Percentiles rank a stretch among this genome's conserved stretches.
Conservation (phyloP, 495 filamentous ascomycete genomes). For the Cercophora sp. region DNA sequence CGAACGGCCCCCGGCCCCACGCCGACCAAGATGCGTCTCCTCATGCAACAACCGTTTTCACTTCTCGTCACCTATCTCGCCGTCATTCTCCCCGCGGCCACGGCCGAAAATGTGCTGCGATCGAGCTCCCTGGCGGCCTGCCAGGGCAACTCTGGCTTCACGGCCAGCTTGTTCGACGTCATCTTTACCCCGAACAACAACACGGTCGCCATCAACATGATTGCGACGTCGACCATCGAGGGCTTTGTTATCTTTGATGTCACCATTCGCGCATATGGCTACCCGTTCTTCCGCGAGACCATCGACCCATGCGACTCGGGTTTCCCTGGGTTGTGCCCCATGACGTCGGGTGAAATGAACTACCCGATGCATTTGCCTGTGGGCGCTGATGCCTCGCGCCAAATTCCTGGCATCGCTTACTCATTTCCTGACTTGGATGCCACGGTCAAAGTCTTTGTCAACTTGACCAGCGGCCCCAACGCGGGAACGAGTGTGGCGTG, state of each 20-base stretch:
- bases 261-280: constrained; percentile 78
- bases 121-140: constrained; percentile 63
- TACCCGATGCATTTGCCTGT: constrained; percentile 68
- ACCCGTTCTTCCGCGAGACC: constrained; percentile 55
- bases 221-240: constrained; percentile 77
- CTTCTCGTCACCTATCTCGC: neutral
- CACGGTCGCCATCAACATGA: constrained; percentile 68
- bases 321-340: constrained; percentile 83
- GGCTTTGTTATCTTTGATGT: constrained; percentile 80
- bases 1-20: neutral
- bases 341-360: constrained; percentile 75
- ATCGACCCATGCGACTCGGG: constrained; percentile 72
- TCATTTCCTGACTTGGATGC: constrained; percentile 91
- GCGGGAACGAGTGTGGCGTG: constrained; percentile 68
- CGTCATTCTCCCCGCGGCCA: constrained; percentile 10
- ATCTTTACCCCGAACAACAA: constrained; percentile 72
- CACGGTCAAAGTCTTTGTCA: constrained; percentile 75
- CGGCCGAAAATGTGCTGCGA: constrained; percentile 45
- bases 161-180: constrained; percentile 78
- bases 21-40: neutral
- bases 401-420: constrained; percentile 83
- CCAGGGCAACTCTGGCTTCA: constrained; percentile 73
- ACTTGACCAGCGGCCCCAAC: constrained; percentile 46
- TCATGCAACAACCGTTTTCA: neutral
- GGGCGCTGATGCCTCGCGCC: constrained; percentile 47